Evolutionary conservation across 139 green algal species (phyloP).

Genomic region (Coccomyxa sp.): DNA sequence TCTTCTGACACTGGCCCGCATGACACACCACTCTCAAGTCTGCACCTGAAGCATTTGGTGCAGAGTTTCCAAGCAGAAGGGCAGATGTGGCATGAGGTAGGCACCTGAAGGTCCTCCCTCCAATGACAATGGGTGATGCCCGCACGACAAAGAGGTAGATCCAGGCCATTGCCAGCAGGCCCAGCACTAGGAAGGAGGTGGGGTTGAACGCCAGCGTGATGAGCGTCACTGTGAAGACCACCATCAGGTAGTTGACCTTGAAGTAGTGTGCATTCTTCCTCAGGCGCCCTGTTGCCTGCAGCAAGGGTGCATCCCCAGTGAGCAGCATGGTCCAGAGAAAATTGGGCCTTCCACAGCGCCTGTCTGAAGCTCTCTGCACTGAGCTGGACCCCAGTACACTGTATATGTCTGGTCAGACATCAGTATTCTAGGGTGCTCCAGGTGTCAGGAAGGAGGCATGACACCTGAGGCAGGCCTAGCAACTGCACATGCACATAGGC

Average conservation of each 20-base stretch:
- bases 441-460: too few species aligned
- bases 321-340: not conserved
- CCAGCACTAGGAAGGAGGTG: conserved; percentile 71
- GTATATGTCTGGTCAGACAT: too few species aligned
- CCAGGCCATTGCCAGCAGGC: conserved; percentile 64
- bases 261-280: conserved; percentile 92
- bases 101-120: conserved; percentile 70
- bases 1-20: too few species aligned
- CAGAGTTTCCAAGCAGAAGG: not conserved
- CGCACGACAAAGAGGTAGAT: conserved; percentile 84
- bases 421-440: too few species aligned
- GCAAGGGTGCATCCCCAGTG: not conserved
- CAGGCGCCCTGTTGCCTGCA: conserved; percentile 67
- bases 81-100: not conserved
- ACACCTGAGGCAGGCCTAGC: too few species aligned
- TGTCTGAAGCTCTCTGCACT: too few species aligned
- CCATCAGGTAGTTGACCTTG: conserved; percentile 85
- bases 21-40: not conserved
- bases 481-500: too few species aligned
- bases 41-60: not conserved
- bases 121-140: conserved; percentile 65
- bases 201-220: conserved; percentile 71
- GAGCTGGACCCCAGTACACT: too few species aligned
- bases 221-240: conserved; percentile 55
- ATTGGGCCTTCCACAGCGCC: not conserved